These are phyloP conservation scores for Aspergillus costaricaensis DNA, from an alignment of 2,329 filamentous ascomycete genomes.

Conservation along the genomic window DNA sequence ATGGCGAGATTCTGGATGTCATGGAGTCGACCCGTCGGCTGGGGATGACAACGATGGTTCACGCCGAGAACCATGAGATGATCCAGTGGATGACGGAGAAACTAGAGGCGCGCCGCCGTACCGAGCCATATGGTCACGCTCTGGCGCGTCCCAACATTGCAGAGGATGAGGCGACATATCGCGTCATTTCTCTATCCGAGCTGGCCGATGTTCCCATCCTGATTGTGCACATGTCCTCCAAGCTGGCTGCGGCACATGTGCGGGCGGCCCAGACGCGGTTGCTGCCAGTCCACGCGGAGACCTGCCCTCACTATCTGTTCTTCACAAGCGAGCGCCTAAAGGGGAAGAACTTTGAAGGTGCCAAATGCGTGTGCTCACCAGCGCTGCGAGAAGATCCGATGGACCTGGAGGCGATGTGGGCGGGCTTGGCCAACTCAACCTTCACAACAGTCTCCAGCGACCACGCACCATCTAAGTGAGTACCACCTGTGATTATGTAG, in stretches of 20 bases:
- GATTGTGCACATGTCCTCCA: constrained; percentile 56
- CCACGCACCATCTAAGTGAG: constrained; percentile 43
- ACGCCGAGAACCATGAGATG: constrained; percentile 45
- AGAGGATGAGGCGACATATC: constrained; percentile 51
- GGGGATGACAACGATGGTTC: constrained; percentile 52
- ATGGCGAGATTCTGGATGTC: constrained; percentile 47
- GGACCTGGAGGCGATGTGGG: constrained; percentile 56
- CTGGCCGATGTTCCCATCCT: constrained; percentile 55
- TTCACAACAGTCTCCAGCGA: constrained; percentile 57
- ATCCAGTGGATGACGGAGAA: constrained; percentile 1
- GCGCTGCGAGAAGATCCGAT: constrained; percentile 50
- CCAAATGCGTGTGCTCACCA: constrained; percentile 58
- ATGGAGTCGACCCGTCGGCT: constrained; percentile 43
- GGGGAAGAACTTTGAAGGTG: constrained; percentile 46
- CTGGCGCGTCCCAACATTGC: constrained; percentile 44
- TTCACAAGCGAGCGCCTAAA: constrained; percentile 52
- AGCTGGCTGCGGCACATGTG: constrained; percentile 52
- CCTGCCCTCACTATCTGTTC: constrained; percentile 61
- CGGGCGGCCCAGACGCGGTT: constrained; percentile 53
- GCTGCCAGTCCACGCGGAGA: constrained; percentile 58
- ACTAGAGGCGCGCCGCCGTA: background rate
- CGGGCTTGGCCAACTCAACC: constrained; percentile 55
- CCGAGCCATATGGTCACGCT: constrained; percentile 47
- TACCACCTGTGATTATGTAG: background rate
- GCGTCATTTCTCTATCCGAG: constrained; percentile 53